Conservation (phyloP, 2,329 filamentous ascomycete genomes). For the Chaetomium sp. region DNA sequence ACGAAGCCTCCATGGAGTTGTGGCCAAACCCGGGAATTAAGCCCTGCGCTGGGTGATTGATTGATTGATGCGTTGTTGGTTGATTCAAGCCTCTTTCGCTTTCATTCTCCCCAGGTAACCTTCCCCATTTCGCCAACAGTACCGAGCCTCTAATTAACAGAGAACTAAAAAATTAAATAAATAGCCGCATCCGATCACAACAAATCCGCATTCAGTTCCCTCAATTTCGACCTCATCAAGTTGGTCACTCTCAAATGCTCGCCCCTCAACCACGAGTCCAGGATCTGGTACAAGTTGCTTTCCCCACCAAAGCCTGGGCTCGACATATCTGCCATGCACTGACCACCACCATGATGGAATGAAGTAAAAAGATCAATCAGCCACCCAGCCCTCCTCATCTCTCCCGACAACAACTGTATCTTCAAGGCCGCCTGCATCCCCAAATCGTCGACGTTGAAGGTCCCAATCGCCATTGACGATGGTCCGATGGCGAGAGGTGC, state of each 20-base stretch:
- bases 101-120: too few relatives aligned
- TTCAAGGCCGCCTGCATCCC: not conserved
- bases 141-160: too few relatives aligned
- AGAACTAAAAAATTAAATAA: too few relatives aligned
- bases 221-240: not conserved
- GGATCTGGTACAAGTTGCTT: not conserved
- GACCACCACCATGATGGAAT: not conserved
- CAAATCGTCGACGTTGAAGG: not conserved
- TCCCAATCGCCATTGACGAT: not conserved
- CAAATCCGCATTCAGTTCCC: not conserved
- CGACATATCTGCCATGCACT: not conserved
- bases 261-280: not conserved
- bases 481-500: not conserved
- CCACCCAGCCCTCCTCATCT: not conserved
- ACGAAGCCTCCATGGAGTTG: too few relatives aligned
- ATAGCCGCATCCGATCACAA: too few relatives aligned
- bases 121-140: too few relatives aligned
- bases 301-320: not conserved
- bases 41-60: too few relatives aligned
- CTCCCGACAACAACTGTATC: not conserved
- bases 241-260: not conserved
- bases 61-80: too few relatives aligned
- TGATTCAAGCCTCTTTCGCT: too few relatives aligned
- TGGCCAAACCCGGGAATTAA: too few relatives aligned
- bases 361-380: not conserved